Percentiles rank a stretch among this genome's conserved stretches.
These are phyloP conservation scores for Aureobasidium sp. DNA, from an alignment of 2,329 filamentous ascomycete species.

Conservation along the genomic window DNA sequence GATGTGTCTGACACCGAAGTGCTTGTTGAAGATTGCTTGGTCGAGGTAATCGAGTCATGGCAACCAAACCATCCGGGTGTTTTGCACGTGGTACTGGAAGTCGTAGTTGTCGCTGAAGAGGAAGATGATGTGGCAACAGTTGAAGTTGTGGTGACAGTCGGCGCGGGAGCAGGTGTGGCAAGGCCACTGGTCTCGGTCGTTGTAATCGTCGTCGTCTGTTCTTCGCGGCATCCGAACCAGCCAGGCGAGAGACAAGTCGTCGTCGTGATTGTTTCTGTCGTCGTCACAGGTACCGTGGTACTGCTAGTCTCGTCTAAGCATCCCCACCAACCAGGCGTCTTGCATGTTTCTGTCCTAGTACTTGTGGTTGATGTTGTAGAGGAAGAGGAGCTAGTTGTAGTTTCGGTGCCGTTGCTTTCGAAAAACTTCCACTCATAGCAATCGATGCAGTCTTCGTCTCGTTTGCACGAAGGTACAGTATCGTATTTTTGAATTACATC, in stretches of 20 bases:
- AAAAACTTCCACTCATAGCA: conserved; percentile 93
- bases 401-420: conserved; percentile 79
- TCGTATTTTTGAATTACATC: conserved; percentile 83
- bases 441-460: conserved; percentile 72
- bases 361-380: conserved; percentile 44
- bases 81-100: conserved; percentile 40
- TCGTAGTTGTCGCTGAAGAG: not conserved
- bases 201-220: conserved; percentile 31
- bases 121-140: not conserved
- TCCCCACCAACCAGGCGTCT: conserved; percentile 91
- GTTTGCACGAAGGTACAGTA: conserved; percentile 64
- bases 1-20: conserved; percentile 11
- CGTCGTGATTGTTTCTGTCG: conserved; percentile 37
- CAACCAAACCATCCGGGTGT: conserved; percentile 61
- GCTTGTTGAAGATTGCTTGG: conserved; percentile 14
- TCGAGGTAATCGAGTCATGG: conserved; percentile 44
- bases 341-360: conserved; percentile 74
- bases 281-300: conserved; percentile 24
- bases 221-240: conserved; percentile 59
- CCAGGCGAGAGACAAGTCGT: conserved; percentile 54
- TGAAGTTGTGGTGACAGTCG: conserved; percentile 15
- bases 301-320: conserved; percentile 60
- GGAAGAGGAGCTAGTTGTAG: conserved; percentile 50
- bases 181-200: conserved; percentile 18
- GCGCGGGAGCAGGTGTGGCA: conserved; percentile 18